Percentiles rank a stretch among this genome's conserved stretches.
Evolutionary conservation across 352 stramenopile genomes (phyloP).

Genomic region (Pythium dissotocum): DNA sequence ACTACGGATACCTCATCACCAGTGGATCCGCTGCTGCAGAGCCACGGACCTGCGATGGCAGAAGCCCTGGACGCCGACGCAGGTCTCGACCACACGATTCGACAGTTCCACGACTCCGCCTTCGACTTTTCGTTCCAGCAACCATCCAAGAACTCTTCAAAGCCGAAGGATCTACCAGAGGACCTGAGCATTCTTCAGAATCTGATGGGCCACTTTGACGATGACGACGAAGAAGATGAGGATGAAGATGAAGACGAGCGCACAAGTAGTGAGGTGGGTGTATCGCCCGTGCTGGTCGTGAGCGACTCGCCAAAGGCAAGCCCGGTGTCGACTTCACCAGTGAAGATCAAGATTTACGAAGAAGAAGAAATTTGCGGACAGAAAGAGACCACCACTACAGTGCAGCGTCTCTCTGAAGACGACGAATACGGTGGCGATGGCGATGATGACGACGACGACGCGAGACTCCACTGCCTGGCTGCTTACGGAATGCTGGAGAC

Average conservation of each 20-base stretch:
- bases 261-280: neutral
- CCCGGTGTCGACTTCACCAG: neutral
- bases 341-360: neutral
- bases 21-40: constrained; percentile 26
- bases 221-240: constrained; percentile 33
- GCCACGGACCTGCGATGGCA: constrained; percentile 33
- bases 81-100: constrained; percentile 32
- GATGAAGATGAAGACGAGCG: constrained; percentile 22
- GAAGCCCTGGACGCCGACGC: constrained; percentile 31
- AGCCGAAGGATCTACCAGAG: neutral
- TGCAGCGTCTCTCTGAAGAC: constrained; percentile 25
- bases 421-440: constrained; percentile 23
- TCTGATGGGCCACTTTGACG: constrained; percentile 37
- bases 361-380: constrained; percentile 2
- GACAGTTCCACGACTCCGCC: constrained; percentile 70
- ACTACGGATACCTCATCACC: constrained; percentile 12
- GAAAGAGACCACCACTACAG: neutral
- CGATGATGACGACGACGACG: constrained; percentile 37
- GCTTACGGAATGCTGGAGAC: constrained; percentile 60
- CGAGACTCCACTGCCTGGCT: constrained; percentile 39
- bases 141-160: neutral
- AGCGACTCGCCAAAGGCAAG: neutral
- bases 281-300: neutral
- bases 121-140: constrained; percentile 42
- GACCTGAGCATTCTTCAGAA: constrained; percentile 31